A percentile compares a stretch with the other conserved stretches of the same genome.
These are phyloP conservation scores for Ogataea siamensis DNA, from an alignment of 805 yeast species.

Conservation along the genomic window DNA sequence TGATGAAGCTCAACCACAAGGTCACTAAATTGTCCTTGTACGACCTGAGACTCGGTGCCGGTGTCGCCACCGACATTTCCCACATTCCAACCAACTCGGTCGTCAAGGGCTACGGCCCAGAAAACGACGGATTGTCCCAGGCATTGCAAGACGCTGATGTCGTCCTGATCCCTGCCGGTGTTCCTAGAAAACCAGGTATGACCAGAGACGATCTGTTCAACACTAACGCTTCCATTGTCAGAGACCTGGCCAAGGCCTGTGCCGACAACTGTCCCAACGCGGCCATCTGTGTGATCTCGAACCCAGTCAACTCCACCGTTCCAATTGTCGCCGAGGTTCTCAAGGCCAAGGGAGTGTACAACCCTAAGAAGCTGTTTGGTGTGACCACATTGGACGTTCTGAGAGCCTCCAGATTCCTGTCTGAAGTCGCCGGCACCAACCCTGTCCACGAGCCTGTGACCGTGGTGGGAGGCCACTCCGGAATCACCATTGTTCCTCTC, in stretches of 20 bases:
- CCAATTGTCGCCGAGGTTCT: conserved; percentile 94
- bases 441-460: conserved; percentile 76
- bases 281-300: conserved; percentile 75
- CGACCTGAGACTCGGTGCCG: conserved; percentile 90
- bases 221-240: conserved; percentile 93
- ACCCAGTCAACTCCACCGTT: conserved; percentile 97
- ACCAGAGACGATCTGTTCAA: conserved; percentile 96
- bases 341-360: conserved; percentile 80
- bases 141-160: conserved; percentile 82
- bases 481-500: conserved; percentile 92
- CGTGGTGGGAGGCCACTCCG: conserved; percentile 97
- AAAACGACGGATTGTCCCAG: conserved; percentile 60
- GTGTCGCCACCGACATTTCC: conserved; percentile 95
- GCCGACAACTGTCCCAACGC: conserved; percentile 86
- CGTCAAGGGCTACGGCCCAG: conserved; percentile 87
- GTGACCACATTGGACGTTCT: conserved; percentile 92
- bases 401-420: conserved; percentile 83
- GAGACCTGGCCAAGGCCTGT: conserved; percentile 83
- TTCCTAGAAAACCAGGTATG: conserved; percentile 99
- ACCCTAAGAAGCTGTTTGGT: conserved; percentile 91
- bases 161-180: conserved; percentile 95
- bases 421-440: conserved; percentile 65
- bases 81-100: conserved; percentile 91
- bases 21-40: conserved; percentile 83
- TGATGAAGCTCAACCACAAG: conserved; percentile 83